Base-by-base conservation (phyloP, 1,284 basidiomycete species). In the Pterulicium gracile region DNA sequence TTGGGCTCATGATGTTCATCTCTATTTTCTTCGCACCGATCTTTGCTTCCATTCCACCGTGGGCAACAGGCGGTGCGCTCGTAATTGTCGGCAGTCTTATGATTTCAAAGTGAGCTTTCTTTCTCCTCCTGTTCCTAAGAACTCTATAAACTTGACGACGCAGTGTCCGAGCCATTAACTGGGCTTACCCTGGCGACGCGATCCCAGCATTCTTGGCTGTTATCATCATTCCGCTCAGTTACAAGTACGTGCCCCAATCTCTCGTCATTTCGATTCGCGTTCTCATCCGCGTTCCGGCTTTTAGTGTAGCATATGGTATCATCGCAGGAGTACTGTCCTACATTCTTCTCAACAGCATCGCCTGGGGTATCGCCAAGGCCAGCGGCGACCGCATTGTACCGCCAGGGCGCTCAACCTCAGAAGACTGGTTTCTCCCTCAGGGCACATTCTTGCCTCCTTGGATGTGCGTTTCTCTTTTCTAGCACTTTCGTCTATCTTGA, bases 11-110 rank as follows among this genome's bases (percentile, higher is more conserved):
- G 56, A 93, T 94, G 75, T 87, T 93, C 62, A 64, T 93, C 49
- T 86, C 79, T 3, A 70, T 93, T 50, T 94, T 94, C 75, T 94
- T 94, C 57, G 79, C 89, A 10, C 90, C 90, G 2, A 86, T 94
- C 57, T 92, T 94, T 54, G 85, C 88, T 14, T 87, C 82, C 15
- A 88, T 94, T 51, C 90, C 90, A 0, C 57, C 79, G 0, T 94
- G 89, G 87, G 89, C 90, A 1, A 94, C 90, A 0, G 90, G 90
- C 3, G 84, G 88, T 49, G 88, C 89, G 3, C 69, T 94, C 42
- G 77, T 90, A 50, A 85, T 94, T 50, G 89, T 92, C 32, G 90
- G 90, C 19, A 86, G 83, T 20, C 69, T 93, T 59, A 94, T 94
- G 90, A 88, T 90, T 13, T 39, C 36, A 13, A 39, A 39, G 36